Base-by-base conservation (phyloP, 2,329 filamentous ascomycete genomes). In the Phyllosticta ampelicida region DNA sequence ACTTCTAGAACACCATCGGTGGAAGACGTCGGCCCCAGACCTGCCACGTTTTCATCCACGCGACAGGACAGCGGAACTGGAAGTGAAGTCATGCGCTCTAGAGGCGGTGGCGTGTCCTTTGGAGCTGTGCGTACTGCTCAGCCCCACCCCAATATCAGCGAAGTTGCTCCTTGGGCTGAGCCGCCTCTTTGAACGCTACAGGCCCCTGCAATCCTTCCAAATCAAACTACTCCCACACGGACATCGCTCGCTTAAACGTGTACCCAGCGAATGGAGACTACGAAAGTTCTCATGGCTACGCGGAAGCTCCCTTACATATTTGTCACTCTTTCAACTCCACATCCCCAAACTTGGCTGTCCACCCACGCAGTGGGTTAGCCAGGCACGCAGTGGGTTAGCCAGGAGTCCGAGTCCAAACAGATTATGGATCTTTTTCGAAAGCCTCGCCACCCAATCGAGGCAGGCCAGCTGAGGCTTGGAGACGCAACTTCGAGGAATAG, bases 21-120 rank as follows among this genome's bases (percentile, higher is more conserved):
- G 13, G 56, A 54, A 21, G 50, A 20, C 10, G 13, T 54, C 18
- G 54, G 48, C 48, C 49, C 52, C 26, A 58, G 50, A 21, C 50
- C 56, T 18, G 48, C 1, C 16, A 44, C n/a, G 1, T 16, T 44
- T 16, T 44, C 36, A n/a, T 44, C 52, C 51, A 30, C 55, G 5
- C 55, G 56, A 6, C 56, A 58, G 36, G 56, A 58, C 19, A 58
- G 56, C 16, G 55, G 55, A 13, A 58, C 55, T 13, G 55, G 36
- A 44, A 44, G 36, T 16, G 36, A 16, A 16, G 36, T 16, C 36
- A 44, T 44, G 36, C 13, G 36, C 36, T 44, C 36, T 16, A 44
- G 36, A 44, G n/a, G 13, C 16, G 36, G 36, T 44, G 36, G 36
- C 36, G n/a, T 44, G 36, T n/a, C 36, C 36, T 44, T 16, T 44